Evolutionary conservation across 2,329 filamentous ascomycete genomes (phyloP), one percentile per base, ranked within the genome.

Genomic region (Aspergillus brasiliensis): DNA sequence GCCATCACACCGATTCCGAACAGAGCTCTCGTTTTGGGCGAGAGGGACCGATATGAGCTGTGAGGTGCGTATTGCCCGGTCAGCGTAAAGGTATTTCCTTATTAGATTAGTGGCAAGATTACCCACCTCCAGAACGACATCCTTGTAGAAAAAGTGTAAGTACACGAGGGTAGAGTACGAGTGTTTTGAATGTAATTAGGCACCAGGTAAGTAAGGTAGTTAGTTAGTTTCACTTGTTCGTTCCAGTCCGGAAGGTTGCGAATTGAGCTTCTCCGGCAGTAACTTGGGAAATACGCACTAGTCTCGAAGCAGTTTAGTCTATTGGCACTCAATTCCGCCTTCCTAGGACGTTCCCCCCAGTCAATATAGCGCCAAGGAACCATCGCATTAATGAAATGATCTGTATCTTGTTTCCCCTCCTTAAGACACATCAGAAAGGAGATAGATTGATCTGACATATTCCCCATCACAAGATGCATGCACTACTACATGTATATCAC

Each of bases 1-100:
- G 85, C 85, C 71, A 97, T 86, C 65, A 96, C 78, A 67, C 87
- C 89, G 51, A 87, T 73, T 67, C 93, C 93, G 63, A 96, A 82
- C 51, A 88, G 78, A 44, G 91, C 78, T 58, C 90, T 89, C 23
- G 90, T 89, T 67, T 85, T 88, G 17, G 89, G 84, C 3, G 88
- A 80, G 56, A 96, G 87, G 68, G 84, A 86, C 71, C 84, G 88
- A 80, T 92, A 96, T 55, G 87, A 81, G 69, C 88, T 90, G 57
- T 31, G 52, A 8, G 15, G 40, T 40, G 51, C 52, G 40, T 28
- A 37, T 49, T 7, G 21, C 31, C 34, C 31, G 10, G 42, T 42
- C 10, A 48, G 38, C 46, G 11, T 8, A 19, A 23, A 10, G 8
- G 17, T 5, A 31, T 49, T 11, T 34, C 31, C 31, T 34, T 8